These are phyloP conservation scores for Nephelium lappaceum DNA, from an alignment of 345 rosid genomes.

Conservation along the genomic window DNA sequence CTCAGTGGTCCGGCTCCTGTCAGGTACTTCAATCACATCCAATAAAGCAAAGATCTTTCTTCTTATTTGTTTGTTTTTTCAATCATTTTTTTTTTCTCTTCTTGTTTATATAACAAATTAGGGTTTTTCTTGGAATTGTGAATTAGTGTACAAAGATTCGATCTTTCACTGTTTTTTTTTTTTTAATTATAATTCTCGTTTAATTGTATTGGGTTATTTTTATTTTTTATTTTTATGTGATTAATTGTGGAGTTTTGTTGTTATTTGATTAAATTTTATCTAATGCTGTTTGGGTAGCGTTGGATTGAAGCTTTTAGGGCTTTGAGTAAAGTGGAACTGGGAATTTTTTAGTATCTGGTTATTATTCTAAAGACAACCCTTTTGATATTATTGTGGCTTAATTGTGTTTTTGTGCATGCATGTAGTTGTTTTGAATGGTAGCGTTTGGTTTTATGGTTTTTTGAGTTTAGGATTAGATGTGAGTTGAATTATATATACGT, in stretches of 20 bases:
- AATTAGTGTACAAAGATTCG: neutral
- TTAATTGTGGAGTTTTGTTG: neutral
- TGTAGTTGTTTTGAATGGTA: neutral
- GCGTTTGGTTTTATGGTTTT: neutral
- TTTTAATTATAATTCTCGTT: no score
- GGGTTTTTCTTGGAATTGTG: neutral
- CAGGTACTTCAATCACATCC: conserved; percentile 40
- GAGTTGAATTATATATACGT: neutral
- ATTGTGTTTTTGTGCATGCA: neutral
- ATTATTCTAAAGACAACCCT: neutral
- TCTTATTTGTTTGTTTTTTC: neutral
- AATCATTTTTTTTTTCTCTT: neutral
- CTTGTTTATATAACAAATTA: neutral
- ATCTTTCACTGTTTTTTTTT: neutral
- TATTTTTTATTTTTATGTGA: no score
- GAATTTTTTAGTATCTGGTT: neutral
- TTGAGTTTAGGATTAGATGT: neutral
- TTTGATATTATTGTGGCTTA: neutral
- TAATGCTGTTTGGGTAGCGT: neutral
- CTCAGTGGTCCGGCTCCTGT: conserved; percentile 55
- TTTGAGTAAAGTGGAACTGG: neutral
- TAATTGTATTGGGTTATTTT: neutral
- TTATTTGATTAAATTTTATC: no score
- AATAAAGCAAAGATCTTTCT: neutral
- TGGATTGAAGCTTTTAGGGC: neutral